These are phyloP conservation scores for Pilaira anomala DNA, from an alignment of 192 early-diverging fungal species.

Conservation along the genomic window DNA sequence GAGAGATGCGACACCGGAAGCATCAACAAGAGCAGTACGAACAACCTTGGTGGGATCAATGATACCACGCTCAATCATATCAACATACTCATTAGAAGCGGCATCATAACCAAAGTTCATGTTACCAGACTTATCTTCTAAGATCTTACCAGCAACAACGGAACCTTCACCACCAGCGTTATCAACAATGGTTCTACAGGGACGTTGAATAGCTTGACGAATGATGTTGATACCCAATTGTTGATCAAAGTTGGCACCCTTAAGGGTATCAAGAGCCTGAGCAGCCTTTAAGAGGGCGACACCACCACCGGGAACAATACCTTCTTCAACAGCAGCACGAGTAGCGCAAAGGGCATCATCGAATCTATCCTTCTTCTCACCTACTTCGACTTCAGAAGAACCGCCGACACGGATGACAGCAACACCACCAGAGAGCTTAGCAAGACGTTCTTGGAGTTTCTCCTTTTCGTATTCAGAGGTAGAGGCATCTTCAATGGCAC, in stretches of 20 bases:
- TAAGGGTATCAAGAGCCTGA: conserved; percentile 74
- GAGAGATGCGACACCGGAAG: conserved; percentile 94
- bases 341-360: conserved; percentile 98
- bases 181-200: conserved; percentile 91
- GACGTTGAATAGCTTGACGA: conserved; percentile 88
- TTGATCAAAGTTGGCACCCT: conserved; percentile 99
- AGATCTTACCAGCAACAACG: conserved; percentile 93
- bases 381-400: conserved; percentile 97
- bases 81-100: conserved; percentile 84
- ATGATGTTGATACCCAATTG: conserved; percentile 97
- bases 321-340: conserved; percentile 98
- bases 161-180: conserved; percentile 98
- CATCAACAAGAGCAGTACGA: conserved; percentile 95
- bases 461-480: conserved; percentile 98
- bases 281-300: conserved; percentile 93
- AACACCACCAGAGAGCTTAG: conserved; percentile 97
- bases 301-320: conserved; percentile 98
- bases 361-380: conserved; percentile 99
- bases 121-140: conserved; percentile 71
- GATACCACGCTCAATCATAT: conserved; percentile 97
- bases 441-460: conserved; percentile 99
- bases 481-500: conserved; percentile 72
- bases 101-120: conserved; percentile 97
- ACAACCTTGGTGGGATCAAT: conserved; percentile 99
- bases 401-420: conserved; percentile 99